Evolutionary conservation across 2,329 filamentous ascomycete genomes (phyloP).

Genomic region (Ascochyta lentis): DNA sequence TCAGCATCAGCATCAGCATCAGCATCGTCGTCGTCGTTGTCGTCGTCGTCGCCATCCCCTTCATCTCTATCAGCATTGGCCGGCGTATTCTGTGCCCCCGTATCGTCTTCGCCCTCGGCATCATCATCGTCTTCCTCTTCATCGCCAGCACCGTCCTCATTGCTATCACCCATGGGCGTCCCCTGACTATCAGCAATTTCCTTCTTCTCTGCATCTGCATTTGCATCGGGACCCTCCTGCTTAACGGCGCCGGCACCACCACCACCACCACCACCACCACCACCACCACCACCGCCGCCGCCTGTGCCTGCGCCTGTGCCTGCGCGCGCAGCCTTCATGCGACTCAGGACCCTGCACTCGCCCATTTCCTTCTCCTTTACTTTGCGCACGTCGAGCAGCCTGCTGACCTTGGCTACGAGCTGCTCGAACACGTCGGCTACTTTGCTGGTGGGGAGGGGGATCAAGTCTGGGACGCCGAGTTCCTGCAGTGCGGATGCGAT

Average conservation of each 20-base stretch:
- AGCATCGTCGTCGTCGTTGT: too few relatives aligned
- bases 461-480: conserved; percentile 71
- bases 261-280: too few relatives aligned
- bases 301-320: conserved; percentile 11
- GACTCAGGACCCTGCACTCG: conserved; percentile 57
- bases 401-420: conserved; percentile 71
- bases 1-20: conserved; percentile 41
- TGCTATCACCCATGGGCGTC: conserved; percentile 44
- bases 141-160: conserved; percentile 25
- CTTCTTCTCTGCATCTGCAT: neutral
- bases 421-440: conserved; percentile 75
- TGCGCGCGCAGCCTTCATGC: conserved; percentile 45
- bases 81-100: conserved; percentile 3
- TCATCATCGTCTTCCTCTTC: conserved; percentile 33
- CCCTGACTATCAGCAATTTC: conserved; percentile 30
- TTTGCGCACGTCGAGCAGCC: conserved; percentile 76
- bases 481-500: conserved; percentile 76
- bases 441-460: conserved; percentile 75
- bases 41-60: conserved; percentile 44
- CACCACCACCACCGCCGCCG: too few relatives aligned
- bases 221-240: conserved; percentile 7
- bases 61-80: conserved; percentile 18
- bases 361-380: conserved; percentile 76
- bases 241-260: conserved; percentile 15
- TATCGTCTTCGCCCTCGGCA: conserved; percentile 24